phyloP scores from a whole-genome alignment of 2,329 filamentous ascomycete species.

The Ophiostoma fasciatum region DNA sequence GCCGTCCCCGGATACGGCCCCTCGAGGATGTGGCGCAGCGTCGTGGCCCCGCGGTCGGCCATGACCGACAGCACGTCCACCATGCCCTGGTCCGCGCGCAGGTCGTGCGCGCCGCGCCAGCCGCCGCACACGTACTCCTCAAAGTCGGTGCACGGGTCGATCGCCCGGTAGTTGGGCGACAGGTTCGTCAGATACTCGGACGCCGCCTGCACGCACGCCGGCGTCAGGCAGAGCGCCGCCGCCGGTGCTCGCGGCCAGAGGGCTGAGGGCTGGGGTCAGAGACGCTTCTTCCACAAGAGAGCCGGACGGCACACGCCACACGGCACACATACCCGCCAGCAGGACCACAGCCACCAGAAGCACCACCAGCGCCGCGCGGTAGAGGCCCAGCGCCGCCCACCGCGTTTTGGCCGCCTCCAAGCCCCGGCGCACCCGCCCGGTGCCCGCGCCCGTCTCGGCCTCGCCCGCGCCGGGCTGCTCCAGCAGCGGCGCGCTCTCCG shows the following conservation, averaged over 20 bases:
- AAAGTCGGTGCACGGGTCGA: conserved; percentile 57
- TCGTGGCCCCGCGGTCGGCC: conserved; percentile 41
- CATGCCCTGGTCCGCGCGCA: conserved; percentile 47
- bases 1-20: conserved; percentile 39
- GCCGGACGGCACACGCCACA: too few relatives aligned
- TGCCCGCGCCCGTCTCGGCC: too few relatives aligned
- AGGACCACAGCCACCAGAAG: too few relatives aligned
- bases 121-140: conserved; percentile 53
- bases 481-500: too few relatives aligned
- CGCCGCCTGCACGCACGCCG: conserved; percentile 47
- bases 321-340: too few relatives aligned
- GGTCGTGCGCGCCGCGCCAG: conserved; percentile 48
- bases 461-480: too few relatives aligned
- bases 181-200: conserved; percentile 48
- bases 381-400: too few relatives aligned
- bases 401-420: too few relatives aligned
- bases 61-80: conserved; percentile 47
- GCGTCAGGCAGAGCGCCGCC: conserved; percentile 33
- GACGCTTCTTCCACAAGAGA: too few relatives aligned
- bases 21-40: conserved; percentile 49
- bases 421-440: too few relatives aligned
- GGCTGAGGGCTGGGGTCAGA: background rate
- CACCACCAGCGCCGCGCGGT: too few relatives aligned
- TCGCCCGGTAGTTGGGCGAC: conserved; percentile 40
- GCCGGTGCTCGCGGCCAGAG: background rate